A percentile compares a stretch with the other conserved stretches of the same genome.
These are phyloP conservation scores for Polyporus arcularius DNA, from an alignment of 768 basidiomycete genomes.

Conservation along the genomic window DNA sequence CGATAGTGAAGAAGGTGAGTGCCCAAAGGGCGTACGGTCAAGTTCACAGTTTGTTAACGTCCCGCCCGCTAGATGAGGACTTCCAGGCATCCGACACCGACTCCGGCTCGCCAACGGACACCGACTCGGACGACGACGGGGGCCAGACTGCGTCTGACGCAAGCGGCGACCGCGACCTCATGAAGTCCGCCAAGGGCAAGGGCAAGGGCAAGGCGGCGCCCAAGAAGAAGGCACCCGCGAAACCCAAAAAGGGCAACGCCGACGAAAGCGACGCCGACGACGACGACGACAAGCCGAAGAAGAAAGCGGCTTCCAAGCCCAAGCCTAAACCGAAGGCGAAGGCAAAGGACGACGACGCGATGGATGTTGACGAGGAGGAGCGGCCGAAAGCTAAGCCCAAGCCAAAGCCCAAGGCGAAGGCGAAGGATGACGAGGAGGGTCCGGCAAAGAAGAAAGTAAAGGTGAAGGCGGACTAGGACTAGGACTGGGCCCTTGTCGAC, in stretches of 20 bases:
- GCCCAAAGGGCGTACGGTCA: background rate
- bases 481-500: conserved; percentile 11
- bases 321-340: conserved; percentile 54
- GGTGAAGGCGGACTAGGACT: conserved; percentile 41
- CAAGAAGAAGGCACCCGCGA: conserved; percentile 38
- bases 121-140: conserved; percentile 66
- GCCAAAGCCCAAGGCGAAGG: conserved; percentile 44
- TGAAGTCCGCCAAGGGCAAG: conserved; percentile 40
- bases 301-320: conserved; percentile 40
- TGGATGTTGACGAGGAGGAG: conserved; percentile 39
- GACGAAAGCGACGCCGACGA: conserved; percentile 33
- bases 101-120: conserved; percentile 82
- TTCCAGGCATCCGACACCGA: conserved; percentile 88
- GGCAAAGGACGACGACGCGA: conserved; percentile 39
- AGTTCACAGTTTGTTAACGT: no score
- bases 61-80: conserved; percentile 68
- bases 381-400: conserved; percentile 45
- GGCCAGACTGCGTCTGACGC: conserved; percentile 84
- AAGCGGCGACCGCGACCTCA: conserved; percentile 72
- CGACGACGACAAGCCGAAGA: conserved; percentile 49
- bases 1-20: conserved; percentile 72
- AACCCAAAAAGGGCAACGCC: conserved; percentile 22
- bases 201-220: conserved; percentile 24
- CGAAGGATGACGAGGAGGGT: conserved; percentile 43
- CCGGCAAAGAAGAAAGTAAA: conserved; percentile 80